Evolutionary conservation across 352 stramenopile species (phyloP).

Genomic region (Plasmopara muralis): DNA sequence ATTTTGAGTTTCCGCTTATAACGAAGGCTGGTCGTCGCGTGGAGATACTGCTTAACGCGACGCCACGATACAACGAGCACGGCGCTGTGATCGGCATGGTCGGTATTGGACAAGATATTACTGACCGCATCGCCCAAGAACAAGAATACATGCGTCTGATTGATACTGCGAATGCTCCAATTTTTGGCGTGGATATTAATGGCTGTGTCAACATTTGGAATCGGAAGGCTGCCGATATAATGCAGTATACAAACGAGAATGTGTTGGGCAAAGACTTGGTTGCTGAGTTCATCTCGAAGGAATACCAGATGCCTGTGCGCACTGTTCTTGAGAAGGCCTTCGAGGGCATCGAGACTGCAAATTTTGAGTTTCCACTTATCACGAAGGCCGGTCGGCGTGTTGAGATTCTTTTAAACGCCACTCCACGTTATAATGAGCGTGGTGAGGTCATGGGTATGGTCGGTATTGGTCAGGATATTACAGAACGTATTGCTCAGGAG

Average conservation of each 20-base stretch:
- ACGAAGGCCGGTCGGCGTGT: no score
- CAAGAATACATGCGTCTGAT: constrained; percentile 21
- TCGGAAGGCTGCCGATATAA: constrained; percentile 44
- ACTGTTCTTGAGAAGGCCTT: constrained; percentile 38
- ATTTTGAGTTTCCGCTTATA: no score
- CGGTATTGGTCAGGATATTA: no score
- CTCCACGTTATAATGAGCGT: no score
- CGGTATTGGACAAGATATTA: no score
- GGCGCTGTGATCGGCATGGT: constrained; percentile 18
- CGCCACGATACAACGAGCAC: constrained; percentile 9
- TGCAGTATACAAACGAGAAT: constrained; percentile 43
- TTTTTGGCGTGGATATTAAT: constrained; percentile 54
- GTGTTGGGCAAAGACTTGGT: constrained; percentile 40
- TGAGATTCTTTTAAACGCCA: no score
- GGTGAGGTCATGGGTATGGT: no score
- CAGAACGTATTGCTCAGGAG: no score
- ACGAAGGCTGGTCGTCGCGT: constrained; percentile 1
- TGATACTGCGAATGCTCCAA: constrained; percentile 56
- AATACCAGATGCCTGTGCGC: constrained; percentile 25
- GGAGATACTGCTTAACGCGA: constrained; percentile 7
- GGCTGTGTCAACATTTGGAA: constrained; percentile 57
- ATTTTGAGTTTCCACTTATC: no score
- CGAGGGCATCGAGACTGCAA: constrained; percentile 34
- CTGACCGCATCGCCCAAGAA: no score
- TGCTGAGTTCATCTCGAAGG: constrained; percentile 25